These are phyloP conservation scores for Dalbergia cultrata DNA, from an alignment of 306 rosid species.

Conservation along the genomic window DNA sequence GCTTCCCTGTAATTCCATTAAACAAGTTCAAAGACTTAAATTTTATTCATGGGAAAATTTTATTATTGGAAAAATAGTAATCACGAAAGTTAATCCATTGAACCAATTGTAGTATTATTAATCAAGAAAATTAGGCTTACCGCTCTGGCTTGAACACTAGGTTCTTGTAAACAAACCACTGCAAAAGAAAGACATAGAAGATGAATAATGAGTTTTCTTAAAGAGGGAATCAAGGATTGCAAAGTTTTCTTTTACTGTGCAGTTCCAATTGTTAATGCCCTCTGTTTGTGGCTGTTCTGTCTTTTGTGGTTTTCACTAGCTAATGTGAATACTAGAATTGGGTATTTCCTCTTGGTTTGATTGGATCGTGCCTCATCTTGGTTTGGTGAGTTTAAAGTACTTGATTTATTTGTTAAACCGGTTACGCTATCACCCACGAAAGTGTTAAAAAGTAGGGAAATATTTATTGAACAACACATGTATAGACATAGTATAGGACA, in stretches of 20 bases:
- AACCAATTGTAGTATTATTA: neutral
- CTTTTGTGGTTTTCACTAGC: neutral
- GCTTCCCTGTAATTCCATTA: constrained; percentile 71
- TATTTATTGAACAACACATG: no score
- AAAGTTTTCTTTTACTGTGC: neutral
- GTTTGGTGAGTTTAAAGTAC: constrained; percentile 23
- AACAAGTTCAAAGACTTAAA: constrained; percentile 7
- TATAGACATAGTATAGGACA: no score
- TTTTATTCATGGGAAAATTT: neutral
- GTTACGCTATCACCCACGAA: constrained; percentile 1
- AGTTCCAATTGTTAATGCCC: constrained; percentile 4
- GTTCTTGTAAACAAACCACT: constrained; percentile 89
- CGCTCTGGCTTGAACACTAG: constrained; percentile 81
- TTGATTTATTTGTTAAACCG: constrained; percentile 19
- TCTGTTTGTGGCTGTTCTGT: constrained; percentile 15
- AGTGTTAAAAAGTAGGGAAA: neutral
- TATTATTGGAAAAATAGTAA: neutral
- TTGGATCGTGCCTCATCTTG: neutral
- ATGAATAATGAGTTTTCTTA: neutral
- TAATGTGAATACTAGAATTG: neutral
- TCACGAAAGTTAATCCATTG: neutral
- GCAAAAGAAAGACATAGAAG: constrained; percentile 44
- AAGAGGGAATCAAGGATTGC: neutral
- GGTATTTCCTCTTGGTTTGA: neutral
- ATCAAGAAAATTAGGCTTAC: constrained; percentile 52